Percentiles rank a stretch among this genome's conserved stretches.
Evolutionary conservation across 2,329 filamentous ascomycete species (phyloP).

Genomic region (Coniella lustricola): DNA sequence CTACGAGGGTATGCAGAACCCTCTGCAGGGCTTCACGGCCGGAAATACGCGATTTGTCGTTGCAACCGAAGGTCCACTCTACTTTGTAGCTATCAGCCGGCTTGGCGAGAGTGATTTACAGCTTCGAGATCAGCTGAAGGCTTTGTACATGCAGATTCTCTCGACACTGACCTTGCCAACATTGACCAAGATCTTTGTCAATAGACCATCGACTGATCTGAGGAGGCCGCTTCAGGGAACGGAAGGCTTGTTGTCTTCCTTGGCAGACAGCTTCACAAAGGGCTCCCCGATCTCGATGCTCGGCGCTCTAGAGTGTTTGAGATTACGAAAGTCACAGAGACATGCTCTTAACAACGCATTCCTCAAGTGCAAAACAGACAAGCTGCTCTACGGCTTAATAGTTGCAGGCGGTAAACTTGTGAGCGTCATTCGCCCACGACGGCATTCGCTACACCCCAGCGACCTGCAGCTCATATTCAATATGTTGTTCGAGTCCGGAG

Average conservation of each 20-base stretch:
- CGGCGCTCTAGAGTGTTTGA: constrained; percentile 88
- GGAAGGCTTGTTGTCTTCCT: constrained; percentile 79
- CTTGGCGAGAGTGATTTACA: constrained; percentile 89
- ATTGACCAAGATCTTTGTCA: constrained; percentile 78
- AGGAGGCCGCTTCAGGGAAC: constrained; percentile 86
- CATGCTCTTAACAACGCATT: constrained; percentile 81
- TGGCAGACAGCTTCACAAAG: constrained; percentile 89
- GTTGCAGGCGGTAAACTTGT: constrained; percentile 90
- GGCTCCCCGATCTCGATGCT: constrained; percentile 85
- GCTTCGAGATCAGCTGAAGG: constrained; percentile 79
- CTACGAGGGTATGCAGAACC: constrained; percentile 74
- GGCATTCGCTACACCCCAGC: constrained; percentile 90
- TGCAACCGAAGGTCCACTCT: constrained; percentile 75
- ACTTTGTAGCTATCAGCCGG: constrained; percentile 87
- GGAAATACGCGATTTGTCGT: constrained; percentile 81
- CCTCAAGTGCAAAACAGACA: constrained; percentile 67
- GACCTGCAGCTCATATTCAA: constrained; percentile 97
- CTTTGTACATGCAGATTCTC: constrained; percentile 95
- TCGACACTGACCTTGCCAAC: constrained; percentile 88
- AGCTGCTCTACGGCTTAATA: constrained; percentile 84
- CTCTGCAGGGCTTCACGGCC: constrained; percentile 78
- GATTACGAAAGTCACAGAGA: constrained; percentile 80
- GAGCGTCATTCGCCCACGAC: constrained; percentile 87
- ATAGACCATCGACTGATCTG: constrained; percentile 89
- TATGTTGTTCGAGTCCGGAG: constrained; percentile 95